Evolutionary conservation across 2,329 filamentous ascomycete species (phyloP), one percentile per base, ranked within the genome.

Genomic region (Sarocladiaceae sp.): DNA sequence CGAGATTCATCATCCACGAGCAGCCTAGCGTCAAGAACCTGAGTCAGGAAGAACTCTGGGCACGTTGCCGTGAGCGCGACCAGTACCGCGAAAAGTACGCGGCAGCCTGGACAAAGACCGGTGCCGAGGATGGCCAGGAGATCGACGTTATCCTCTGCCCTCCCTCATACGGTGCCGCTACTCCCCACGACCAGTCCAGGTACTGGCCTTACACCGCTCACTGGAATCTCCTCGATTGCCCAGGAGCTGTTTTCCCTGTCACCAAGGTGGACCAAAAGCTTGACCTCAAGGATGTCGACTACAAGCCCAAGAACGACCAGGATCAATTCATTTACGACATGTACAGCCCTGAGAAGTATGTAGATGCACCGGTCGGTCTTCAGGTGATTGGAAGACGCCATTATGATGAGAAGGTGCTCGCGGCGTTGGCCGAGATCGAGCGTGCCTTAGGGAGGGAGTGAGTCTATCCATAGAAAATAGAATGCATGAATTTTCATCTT

Each of bases 201-300:
- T 86, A 62, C 71, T 88, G 83, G 83, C 76, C 76, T 1, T 89
- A 88, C 58, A 86, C 83, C 0, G 70, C 76, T 0, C 77, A 83
- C 55, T 88, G 84, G 83, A 89, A 88, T 61, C 59, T 88, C 36
- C 73, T 88, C 1, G 84, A 89, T 62, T 87, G 86, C 62, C 82
- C 85, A 0, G 77, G 74, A 10, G 64, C 79, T 2, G 74, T 82
- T 0, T 86, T 88, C 60, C 85, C 85, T 0, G 80, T 78, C 1
- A 65, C 64, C 3, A 62, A 55, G 1, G 64, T 65, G 2, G 59
- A 64, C 25, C 58, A 59, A 0, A 13, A 44, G 10, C 60, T 59
- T 42, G 64, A 66, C 15, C 23, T 36, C 12, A 60, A 60, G 48
- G 56, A 65, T 11, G 7, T 44, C 1, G 13, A 29, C 2, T 66